Base-by-base conservation (phyloP, 2,329 filamentous ascomycete species). In the Parasarocladium wereldwijsianum region DNA sequence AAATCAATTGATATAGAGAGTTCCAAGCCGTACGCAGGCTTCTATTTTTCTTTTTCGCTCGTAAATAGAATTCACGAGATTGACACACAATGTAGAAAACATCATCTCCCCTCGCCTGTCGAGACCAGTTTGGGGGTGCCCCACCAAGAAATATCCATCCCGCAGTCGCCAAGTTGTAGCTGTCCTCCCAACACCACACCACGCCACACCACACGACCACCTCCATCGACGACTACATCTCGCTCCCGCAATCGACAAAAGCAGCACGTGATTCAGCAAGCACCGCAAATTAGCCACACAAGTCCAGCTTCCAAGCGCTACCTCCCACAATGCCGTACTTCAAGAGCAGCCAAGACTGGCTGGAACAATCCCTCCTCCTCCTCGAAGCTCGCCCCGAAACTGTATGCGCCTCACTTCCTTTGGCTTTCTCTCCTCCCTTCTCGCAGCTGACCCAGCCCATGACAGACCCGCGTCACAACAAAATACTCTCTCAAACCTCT, bases 401-500 rank as follows among this genome's bases (percentile, higher is more conserved):
- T 23, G 87, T 93, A 70, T 38, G 71, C 59, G 28, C 17, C 10
- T 17, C 12, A 17, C 14, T 11, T 18, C 18, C 18, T 23, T 7
- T 14, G 10, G 8, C 15, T n/a, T 6, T 22, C 18, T 15, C n/a
- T 8, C 13, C 13, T 15, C 17, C 17, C 13, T 24, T 14, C n/a
- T n/a, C 32, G 7, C 15, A 22, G 9, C 24, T 29, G 12, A 31
- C 18, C 40, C 34, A 30, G 23, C 13, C 12, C 14, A 13, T 15
- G 14, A 17, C 46, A 94, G 86, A 86, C 87, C 27, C 72, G 76
- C 47, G 83, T 96, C 59, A 92, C 84, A 41, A 93, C 86, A 39
- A 85, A 81, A 64, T 98, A 96, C 71, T 77, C 73, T 50, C 74
- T 87, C 50, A 58, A 63, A 19, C 60, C 64, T 23, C 49, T 54